These are phyloP conservation scores for Linum trigynum DNA, from an alignment of 345 rosid species.

Conservation along the genomic window DNA sequence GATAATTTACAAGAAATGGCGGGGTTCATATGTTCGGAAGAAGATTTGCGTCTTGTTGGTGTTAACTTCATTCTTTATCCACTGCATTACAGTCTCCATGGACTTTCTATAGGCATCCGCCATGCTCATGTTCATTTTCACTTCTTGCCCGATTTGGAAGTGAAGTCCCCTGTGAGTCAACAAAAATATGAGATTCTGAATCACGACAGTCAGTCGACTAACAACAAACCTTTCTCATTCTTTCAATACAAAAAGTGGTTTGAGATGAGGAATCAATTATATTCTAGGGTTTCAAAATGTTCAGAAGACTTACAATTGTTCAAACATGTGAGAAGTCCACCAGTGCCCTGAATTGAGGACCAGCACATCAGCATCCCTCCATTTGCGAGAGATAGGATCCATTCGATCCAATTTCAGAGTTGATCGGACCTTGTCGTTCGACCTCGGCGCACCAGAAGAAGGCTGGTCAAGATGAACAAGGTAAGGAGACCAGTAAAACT, in stretches of 20 bases:
- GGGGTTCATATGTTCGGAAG: constrained; percentile 84
- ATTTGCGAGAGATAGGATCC: constrained; percentile 69
- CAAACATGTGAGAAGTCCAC: constrained; percentile 71
- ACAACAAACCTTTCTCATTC: too few species aligned
- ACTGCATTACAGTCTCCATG: constrained; percentile 52
- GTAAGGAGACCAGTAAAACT: constrained; percentile 85
- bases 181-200: not conserved
- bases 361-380: constrained; percentile 74
- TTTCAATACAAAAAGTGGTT: too few species aligned
- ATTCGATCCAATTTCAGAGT: constrained; percentile 72
- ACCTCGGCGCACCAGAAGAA: constrained; percentile 31
- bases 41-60: constrained; percentile 61
- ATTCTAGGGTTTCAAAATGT: too few species aligned
- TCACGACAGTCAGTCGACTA: not conserved
- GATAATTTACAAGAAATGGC: constrained; percentile 73
- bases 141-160: constrained; percentile 67
- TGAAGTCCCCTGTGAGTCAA: constrained; percentile 56
- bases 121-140: constrained; percentile 46
- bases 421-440: constrained; percentile 40
- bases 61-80: constrained; percentile 61
- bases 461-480: constrained; percentile 75
- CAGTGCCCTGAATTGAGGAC: constrained; percentile 89
- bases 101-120: constrained; percentile 57
- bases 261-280: too few species aligned
- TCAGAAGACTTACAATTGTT: too few species aligned